Conservation (phyloP, 345 rosid genomes). For the Kernera saxatilis region DNA sequence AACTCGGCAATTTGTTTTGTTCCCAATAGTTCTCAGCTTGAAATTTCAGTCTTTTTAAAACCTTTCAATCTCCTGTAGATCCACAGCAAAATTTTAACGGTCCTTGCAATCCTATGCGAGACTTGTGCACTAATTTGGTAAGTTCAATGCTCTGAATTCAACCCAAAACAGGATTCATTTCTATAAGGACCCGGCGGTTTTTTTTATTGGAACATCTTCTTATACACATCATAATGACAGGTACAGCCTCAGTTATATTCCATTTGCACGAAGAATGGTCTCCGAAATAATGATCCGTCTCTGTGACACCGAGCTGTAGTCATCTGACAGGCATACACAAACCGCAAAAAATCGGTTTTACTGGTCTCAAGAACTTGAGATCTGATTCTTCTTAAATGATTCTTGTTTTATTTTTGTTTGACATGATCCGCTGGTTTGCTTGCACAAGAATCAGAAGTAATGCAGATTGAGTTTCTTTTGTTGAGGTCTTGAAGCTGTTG, state of each 20-base stretch:
- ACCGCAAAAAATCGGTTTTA: neutral
- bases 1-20: neutral
- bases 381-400: neutral
- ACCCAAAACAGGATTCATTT: neutral
- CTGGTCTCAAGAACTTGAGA: constrained; percentile 3
- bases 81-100: constrained; percentile 69
- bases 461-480: neutral
- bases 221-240: constrained; percentile 34
- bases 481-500: neutral
- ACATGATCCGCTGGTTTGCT: neutral
- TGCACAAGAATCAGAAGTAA: neutral
- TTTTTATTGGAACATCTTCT: constrained; percentile 13
- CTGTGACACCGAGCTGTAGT: constrained; percentile 78
- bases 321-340: neutral
- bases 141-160: constrained; percentile 23
- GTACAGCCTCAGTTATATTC: constrained; percentile 88
- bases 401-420: neutral
- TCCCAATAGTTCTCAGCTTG: neutral
- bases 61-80: constrained; percentile 44
- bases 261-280: constrained; percentile 79
- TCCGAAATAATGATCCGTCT: constrained; percentile 70
- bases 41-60: neutral
- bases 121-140: constrained; percentile 84
- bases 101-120: constrained; percentile 77
- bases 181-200: neutral